phyloP scores from a whole-genome alignment of 2,329 filamentous ascomycete genomes.

The Penicillium sp. region DNA sequence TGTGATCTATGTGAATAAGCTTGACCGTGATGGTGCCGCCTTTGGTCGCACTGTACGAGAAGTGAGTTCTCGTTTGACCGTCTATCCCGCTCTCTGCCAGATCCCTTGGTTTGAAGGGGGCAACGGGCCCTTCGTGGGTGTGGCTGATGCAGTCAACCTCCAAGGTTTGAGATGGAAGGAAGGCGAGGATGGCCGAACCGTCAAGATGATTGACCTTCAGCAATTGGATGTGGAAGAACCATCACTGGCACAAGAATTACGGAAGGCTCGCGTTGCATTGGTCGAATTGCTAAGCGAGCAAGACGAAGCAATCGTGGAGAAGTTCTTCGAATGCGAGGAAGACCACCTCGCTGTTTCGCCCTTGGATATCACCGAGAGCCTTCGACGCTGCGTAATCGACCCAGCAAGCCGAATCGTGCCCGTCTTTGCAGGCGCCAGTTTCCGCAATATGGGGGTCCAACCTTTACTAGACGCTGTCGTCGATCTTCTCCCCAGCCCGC shows the following conservation, averaged over 20 bases:
- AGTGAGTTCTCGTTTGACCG: constrained; percentile 69
- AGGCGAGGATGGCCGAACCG: constrained; percentile 58
- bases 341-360: constrained; percentile 63
- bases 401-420: constrained; percentile 67
- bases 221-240: constrained; percentile 48
- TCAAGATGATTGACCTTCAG: constrained; percentile 52
- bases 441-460: constrained; percentile 89
- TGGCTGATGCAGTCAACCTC: constrained; percentile 75
- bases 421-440: constrained; percentile 85
- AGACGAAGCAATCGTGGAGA: constrained; percentile 79
- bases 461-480: constrained; percentile 82
- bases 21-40: constrained; percentile 72
- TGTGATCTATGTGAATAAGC: constrained; percentile 76
- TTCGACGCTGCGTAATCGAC: constrained; percentile 66
- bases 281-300: constrained; percentile 81
- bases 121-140: constrained; percentile 69
- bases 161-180: constrained; percentile 68
- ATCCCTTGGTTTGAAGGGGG: constrained; percentile 83
- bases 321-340: constrained; percentile 71
- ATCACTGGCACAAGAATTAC: constrained; percentile 59
- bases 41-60: constrained; percentile 84
- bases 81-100: constrained; percentile 86
- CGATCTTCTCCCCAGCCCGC: constrained; percentile 77
- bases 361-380: constrained; percentile 61
- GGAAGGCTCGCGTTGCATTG: constrained; percentile 67